Percentiles rank a stretch among this genome's conserved stretches.
phyloP scores from a whole-genome alignment of 2,329 filamentous ascomycete genomes.

The Trichophyton equinum region DNA sequence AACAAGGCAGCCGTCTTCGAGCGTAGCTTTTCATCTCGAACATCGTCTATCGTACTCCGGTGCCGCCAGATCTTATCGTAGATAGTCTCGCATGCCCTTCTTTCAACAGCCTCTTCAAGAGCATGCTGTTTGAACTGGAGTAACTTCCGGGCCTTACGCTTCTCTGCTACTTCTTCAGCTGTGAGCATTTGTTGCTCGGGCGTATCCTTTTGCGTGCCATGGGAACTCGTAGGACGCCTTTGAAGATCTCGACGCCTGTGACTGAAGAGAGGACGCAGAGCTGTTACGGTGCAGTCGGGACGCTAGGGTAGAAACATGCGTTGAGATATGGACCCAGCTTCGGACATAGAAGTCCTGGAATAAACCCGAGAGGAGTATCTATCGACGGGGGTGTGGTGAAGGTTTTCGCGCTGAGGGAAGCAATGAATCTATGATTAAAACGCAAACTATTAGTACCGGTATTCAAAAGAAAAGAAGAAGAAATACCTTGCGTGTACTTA shows the following conservation, averaged over 20 bases:
- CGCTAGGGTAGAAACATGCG: constrained; percentile 70
- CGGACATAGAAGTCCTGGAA: constrained; percentile 90
- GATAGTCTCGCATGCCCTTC: constrained; percentile 68
- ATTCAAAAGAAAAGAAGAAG: not conserved
- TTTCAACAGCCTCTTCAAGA: constrained; percentile 84
- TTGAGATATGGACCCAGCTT: constrained; percentile 69
- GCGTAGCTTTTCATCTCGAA: constrained; percentile 82
- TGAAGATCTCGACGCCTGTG: constrained; percentile 45
- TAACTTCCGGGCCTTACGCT: constrained; percentile 63
- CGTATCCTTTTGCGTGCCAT: constrained; percentile 38
- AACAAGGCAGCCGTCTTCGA: constrained; percentile 85
- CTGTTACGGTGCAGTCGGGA: constrained; percentile 59
- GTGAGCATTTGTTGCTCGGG: constrained; percentile 77
- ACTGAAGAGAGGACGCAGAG: constrained; percentile 43
- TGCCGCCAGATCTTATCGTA: constrained; percentile 88
- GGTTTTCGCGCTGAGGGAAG: constrained; percentile 75
- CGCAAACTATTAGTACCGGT: not conserved
- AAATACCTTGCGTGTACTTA: constrained; percentile 26
- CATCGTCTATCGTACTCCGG: constrained; percentile 81
- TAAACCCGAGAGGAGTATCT: constrained; percentile 64
- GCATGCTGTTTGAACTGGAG: constrained; percentile 65
- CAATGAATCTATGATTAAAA: constrained; percentile 57
- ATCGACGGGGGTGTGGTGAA: constrained; percentile 73
- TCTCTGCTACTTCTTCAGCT: constrained; percentile 65
- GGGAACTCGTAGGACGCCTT: constrained; percentile 44